Evolutionary conservation across 306 rosid genomes (phyloP).

Genomic region (Pterocarpus macrocarpus): DNA sequence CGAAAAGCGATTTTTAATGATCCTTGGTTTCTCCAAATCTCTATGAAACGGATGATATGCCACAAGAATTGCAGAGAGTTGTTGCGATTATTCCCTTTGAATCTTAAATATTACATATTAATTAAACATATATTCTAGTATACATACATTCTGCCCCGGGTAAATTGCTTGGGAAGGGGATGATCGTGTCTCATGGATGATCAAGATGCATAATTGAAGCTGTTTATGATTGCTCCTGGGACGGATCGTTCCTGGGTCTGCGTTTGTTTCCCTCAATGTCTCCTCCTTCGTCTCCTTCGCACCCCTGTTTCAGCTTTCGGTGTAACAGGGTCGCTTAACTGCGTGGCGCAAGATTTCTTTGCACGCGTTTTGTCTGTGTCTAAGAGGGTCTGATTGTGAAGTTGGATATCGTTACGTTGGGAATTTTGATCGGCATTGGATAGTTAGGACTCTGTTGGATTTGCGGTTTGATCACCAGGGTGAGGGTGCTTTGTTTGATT

Average conservation of each 20-base stretch:
- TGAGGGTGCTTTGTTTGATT: conserved; percentile 45
- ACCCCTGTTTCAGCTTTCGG: conserved; percentile 3
- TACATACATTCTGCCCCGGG: not conserved
- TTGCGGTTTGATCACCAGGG: conserved; percentile 35
- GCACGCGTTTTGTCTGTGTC: not conserved
- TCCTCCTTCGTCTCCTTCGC: not conserved
- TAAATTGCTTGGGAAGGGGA: not conserved
- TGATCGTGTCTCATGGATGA: conserved; percentile 17
- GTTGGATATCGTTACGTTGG: conserved; percentile 39
- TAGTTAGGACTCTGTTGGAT: conserved; percentile 29
- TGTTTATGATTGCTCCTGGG: conserved; percentile 35
- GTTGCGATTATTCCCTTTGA: not conserved
- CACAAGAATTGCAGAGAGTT: not conserved
- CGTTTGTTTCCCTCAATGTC: conserved; percentile 27
- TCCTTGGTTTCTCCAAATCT: not conserved
- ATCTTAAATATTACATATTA: not conserved
- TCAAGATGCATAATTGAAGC: conserved; percentile 51
- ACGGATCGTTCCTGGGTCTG: conserved; percentile 56
- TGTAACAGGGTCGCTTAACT: not conserved
- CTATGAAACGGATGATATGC: not conserved
- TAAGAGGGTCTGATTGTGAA: conserved; percentile 46
- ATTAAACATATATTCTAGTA: not conserved
- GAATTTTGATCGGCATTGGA: conserved; percentile 47
- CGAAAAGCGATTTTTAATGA: not conserved
- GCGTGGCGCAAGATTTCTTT: not conserved